Conservation (phyloP, 139 green algal genomes). For the Chlamydomonas applanata region DNA sequence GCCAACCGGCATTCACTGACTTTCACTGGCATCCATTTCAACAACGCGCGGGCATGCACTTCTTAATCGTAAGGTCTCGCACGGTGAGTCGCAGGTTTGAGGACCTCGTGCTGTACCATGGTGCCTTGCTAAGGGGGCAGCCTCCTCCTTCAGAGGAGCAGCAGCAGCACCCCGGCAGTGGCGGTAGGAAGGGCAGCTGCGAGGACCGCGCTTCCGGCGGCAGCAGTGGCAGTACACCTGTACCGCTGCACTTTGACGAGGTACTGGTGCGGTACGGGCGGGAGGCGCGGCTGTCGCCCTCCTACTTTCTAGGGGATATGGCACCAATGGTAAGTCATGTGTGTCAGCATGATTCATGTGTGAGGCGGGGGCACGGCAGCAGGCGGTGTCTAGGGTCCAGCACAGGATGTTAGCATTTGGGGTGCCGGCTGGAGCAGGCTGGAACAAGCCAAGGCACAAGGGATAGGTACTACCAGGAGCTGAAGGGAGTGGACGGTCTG, state of each 20-base stretch:
- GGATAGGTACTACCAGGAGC: too few relatives aligned
- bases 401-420: too few relatives aligned
- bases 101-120: not conserved
- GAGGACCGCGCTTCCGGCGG: not conserved
- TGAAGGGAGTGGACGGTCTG: not conserved
- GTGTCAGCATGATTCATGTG: not conserved
- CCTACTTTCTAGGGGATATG: conserved; percentile 9
- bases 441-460: too few relatives aligned
- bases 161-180: not conserved
- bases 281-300: not conserved
- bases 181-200: not conserved
- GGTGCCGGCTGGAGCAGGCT: too few relatives aligned
- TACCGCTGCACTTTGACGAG: not conserved
- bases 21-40: too few relatives aligned
- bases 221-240: not conserved
- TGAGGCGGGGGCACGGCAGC: too few relatives aligned
- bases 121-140: not conserved
- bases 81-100: not conserved
- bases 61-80: too few relatives aligned
- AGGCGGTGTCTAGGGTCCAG: too few relatives aligned
- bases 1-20: too few relatives aligned
- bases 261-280: not conserved
- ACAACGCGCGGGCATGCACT: too few relatives aligned
- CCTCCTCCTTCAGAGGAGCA: not conserved
- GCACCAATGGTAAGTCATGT: conserved; percentile 5